Conservation (phyloP, 805 yeast genomes). For the Wickerhamomyces canadensis region DNA sequence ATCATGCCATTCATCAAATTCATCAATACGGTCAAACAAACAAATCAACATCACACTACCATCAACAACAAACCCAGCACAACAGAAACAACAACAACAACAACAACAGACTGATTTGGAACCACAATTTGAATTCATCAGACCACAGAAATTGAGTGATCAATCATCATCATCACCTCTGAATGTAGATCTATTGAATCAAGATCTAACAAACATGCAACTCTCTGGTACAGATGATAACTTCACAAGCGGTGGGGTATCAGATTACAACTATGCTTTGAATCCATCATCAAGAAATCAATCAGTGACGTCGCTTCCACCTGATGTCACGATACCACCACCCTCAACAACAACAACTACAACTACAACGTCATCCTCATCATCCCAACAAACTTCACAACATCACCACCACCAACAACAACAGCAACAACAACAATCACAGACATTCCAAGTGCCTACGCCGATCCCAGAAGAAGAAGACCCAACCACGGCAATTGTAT, state of each 20-base stretch:
- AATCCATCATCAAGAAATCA: conserved; percentile 6
- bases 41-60: too few relatives aligned
- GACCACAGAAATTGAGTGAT: conserved; percentile 1
- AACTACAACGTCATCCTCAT: too few relatives aligned
- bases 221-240: conserved; percentile 22
- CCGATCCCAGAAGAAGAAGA: conserved; percentile 6
- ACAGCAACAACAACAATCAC: too few relatives aligned
- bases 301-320: too few relatives aligned
- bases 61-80: too few relatives aligned
- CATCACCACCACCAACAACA: too few relatives aligned
- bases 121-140: conserved; percentile 1
- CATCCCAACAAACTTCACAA: too few relatives aligned
- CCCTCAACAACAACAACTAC: conserved; percentile 3
- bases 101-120: background rate
- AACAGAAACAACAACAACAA: background rate
- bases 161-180: background rate
- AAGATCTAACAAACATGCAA: conserved; percentile 9
- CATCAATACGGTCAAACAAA: too few relatives aligned
- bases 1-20: background rate
- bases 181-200: conserved; percentile 1
- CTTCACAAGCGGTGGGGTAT: conserved; percentile 17
- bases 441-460: conserved; percentile 2
- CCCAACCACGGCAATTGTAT: background rate
- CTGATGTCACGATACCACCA: background rate
- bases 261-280: conserved; percentile 5